Conservation (phyloP, 208 protist species). For the Wallacemonas collosoma region DNA sequence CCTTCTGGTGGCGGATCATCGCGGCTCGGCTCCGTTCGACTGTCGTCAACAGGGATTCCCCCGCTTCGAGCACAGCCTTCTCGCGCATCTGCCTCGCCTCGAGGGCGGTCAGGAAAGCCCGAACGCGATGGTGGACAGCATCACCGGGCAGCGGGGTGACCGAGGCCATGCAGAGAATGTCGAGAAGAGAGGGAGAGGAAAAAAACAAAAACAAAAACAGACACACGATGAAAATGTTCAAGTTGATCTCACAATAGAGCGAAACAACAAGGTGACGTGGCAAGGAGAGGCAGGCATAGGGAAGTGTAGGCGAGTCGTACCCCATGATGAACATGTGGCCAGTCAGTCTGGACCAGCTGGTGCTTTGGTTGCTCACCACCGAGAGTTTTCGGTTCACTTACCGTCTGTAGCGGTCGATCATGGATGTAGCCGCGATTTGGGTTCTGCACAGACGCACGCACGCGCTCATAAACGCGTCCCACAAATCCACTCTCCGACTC, state of each 20-base stretch:
- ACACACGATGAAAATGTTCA: neutral
- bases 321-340: no score
- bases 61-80: neutral
- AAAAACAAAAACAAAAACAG: conserved; percentile 8
- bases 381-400: no score
- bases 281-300: neutral
- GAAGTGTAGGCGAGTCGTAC: no score
- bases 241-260: neutral
- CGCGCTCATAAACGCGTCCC: no score
- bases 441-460: no score
- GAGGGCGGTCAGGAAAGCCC: neutral
- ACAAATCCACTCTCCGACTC: no score
- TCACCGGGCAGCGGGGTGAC: neutral
- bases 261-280: neutral
- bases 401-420: no score
- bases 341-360: no score
- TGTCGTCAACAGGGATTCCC: neutral
- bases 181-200: conserved; percentile 2
- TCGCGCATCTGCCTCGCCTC: neutral
- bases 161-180: neutral
- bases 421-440: no score
- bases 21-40: neutral
- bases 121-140: neutral
- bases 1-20: neutral
- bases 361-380: no score